A percentile compares a stretch with the other conserved stretches of the same genome.
phyloP scores from a whole-genome alignment of 225 moss, liverwort and hornwort species.

The Thuidium tamariscinum region DNA sequence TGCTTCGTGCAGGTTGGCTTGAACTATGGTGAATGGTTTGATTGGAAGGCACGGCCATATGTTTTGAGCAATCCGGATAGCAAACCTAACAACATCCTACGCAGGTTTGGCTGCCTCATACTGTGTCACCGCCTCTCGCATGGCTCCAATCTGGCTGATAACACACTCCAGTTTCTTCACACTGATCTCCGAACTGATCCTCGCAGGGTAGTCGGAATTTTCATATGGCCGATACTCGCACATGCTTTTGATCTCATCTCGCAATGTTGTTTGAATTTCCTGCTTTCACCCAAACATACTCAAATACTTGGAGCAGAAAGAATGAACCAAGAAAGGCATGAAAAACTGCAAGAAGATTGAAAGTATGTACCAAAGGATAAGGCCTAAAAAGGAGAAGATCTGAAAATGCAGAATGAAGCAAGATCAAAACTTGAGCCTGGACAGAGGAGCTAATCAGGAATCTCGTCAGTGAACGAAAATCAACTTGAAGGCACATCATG shows the following conservation, averaged over 20 bases:
- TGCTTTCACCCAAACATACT: background rate
- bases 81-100: background rate
- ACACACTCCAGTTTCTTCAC: slow-evolving; percentile 66
- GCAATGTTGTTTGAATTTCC: slow-evolving; percentile 74
- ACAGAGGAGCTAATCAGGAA: background rate
- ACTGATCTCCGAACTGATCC: slow-evolving; percentile 64
- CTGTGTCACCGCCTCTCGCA: slow-evolving; percentile 48
- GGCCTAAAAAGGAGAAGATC: background rate
- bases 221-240: slow-evolving; percentile 88
- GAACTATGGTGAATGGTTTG: too few species aligned
- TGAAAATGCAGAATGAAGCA: background rate
- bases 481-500: background rate
- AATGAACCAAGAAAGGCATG: background rate
- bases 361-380: background rate
- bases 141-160: slow-evolving; percentile 45
- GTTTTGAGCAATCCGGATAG: background rate
- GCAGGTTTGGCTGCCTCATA: slow-evolving; percentile 23
- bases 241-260: slow-evolving; percentile 88
- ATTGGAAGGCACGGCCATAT: too few species aligned
- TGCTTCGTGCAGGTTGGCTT: too few species aligned
- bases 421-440: background rate
- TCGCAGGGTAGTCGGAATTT: slow-evolving; percentile 65
- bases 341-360: background rate
- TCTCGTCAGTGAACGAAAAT: background rate
- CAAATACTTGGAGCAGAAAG: background rate